Conservation (phyloP, 345 rosid genomes). For the Eucalyptus pauciflora region DNA sequence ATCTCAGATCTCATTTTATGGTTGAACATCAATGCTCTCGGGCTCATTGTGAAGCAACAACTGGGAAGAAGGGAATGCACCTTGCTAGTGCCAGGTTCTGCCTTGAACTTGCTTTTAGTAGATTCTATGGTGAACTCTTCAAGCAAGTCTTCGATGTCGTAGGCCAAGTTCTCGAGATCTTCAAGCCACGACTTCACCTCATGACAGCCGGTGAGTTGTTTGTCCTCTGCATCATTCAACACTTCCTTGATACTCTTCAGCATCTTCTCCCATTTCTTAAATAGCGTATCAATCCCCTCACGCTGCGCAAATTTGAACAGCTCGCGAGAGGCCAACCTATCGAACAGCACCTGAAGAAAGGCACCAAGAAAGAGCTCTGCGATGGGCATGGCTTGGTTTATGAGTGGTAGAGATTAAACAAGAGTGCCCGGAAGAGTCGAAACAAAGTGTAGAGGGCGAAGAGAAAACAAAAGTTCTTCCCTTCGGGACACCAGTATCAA, state of each 20-base stretch:
- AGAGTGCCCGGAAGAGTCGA: too few relatives aligned
- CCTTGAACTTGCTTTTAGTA: background rate
- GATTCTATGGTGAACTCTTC: background rate
- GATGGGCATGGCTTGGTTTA: background rate
- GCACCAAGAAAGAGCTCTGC: background rate
- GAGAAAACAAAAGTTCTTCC: accelerated
- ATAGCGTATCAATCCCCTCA: background rate
- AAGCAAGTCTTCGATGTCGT: background rate
- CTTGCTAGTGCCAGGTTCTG: background rate
- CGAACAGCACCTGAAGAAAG: background rate
- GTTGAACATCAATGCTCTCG: background rate
- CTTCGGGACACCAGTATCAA: too few relatives aligned
- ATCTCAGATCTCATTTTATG: background rate
- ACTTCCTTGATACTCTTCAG: background rate
- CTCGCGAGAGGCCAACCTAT: background rate
- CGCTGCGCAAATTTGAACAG: background rate
- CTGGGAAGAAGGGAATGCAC: background rate
- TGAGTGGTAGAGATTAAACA: too few relatives aligned
- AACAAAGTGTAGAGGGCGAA: accelerated
- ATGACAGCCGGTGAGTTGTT: accelerated
- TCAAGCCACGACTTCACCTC: background rate
- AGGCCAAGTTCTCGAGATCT: background rate
- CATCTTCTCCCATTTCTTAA: background rate
- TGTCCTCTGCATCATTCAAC: background rate
- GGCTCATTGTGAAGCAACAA: background rate